Conservation (phyloP, 106 monocot species). For the Phalaenopsis equestris region DNA sequence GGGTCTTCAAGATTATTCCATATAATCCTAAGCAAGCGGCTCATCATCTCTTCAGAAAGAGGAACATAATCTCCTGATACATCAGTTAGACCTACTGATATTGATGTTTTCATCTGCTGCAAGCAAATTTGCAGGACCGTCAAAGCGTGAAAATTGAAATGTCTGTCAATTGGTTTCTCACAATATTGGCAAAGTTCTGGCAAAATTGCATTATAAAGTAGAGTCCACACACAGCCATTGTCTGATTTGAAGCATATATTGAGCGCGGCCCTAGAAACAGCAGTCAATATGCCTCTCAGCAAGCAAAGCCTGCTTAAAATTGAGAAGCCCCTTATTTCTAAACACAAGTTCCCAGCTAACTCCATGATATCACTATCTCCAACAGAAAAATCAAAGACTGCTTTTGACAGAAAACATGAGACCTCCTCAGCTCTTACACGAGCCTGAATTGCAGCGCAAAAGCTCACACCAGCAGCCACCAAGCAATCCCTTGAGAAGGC, state of each 20-base stretch:
- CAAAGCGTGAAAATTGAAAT: slow-evolving; percentile 98
- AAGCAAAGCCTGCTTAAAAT: slow-evolving; percentile 81
- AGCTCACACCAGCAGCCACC: slow-evolving; percentile 91
- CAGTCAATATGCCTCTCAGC: slow-evolving; percentile 84
- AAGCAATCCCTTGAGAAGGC: slow-evolving; percentile 93
- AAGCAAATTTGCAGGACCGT: slow-evolving; percentile 93
- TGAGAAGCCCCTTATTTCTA: slow-evolving; percentile 39
- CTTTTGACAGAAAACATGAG: slow-evolving; percentile 40
- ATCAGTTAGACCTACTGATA: slow-evolving; percentile 29
- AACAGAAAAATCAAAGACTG: slow-evolving; percentile 41
- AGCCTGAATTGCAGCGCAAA: slow-evolving; percentile 79
- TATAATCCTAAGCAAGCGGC: slow-evolving; percentile 59
- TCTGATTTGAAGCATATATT: slow-evolving; percentile 21
- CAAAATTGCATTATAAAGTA: slow-evolving; percentile 75
- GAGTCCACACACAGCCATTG: slow-evolving; percentile 40
- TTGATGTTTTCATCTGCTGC: slow-evolving; percentile 92
- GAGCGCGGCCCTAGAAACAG: slow-evolving; percentile 65
- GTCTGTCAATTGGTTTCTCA: slow-evolving; percentile 85
- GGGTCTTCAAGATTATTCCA: slow-evolving; percentile 98
- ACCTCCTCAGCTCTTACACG: slow-evolving; percentile 40
- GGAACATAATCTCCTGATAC: slow-evolving; percentile 50
- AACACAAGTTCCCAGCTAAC: slow-evolving; percentile 24
- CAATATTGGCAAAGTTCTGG: slow-evolving; percentile 86
- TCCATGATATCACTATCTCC: slow-evolving; percentile 11
- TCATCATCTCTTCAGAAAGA: slow-evolving; percentile 45